Conservation (phyloP, 768 basidiomycete genomes). For the Holtermanniella nyarrowii region DNA sequence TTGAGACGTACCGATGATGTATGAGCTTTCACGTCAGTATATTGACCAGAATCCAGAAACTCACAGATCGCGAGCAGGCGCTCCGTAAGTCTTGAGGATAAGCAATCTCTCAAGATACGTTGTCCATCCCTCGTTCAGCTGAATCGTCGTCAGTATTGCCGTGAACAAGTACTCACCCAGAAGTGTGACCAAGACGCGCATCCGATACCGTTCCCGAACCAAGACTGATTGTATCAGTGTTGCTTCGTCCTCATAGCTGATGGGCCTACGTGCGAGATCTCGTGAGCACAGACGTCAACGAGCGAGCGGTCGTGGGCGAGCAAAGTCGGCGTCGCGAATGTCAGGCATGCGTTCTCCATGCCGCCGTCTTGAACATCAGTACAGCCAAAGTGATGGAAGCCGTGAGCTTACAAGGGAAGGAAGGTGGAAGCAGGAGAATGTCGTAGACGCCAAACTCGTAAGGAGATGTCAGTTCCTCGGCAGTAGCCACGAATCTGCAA, state of each 20-base stretch:
- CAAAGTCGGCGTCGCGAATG: constrained; percentile 80
- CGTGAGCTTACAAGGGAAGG: constrained; percentile 59
- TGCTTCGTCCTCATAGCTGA: background rate
- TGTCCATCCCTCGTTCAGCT: constrained; percentile 87
- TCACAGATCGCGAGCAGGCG: constrained; percentile 63
- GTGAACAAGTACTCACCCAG: constrained; percentile 29
- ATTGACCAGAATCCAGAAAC: constrained; percentile 2
- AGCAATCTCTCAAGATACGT: constrained; percentile 83
- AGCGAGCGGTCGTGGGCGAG: constrained; percentile 76
- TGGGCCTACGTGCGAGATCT: constrained; percentile 50
- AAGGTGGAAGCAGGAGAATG: constrained; percentile 73
- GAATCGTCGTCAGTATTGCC: constrained; percentile 1
- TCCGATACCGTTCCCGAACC: constrained; percentile 68
- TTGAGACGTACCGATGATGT: constrained; percentile 22
- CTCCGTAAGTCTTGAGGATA: constrained; percentile 57
- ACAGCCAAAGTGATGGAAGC: background rate
- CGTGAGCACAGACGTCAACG: constrained; percentile 70
- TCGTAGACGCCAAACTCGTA: constrained; percentile 86
- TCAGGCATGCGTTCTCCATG: constrained; percentile 76
- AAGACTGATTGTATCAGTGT: constrained; percentile 50
- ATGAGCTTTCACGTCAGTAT: constrained; percentile 13
- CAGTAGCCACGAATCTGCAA: constrained; percentile 61
- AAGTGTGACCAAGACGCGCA: constrained; percentile 42
- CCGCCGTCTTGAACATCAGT: constrained; percentile 17
- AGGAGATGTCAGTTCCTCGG: constrained; percentile 61